A percentile compares a stretch with the other conserved stretches of the same genome.
Evolutionary conservation across 2,329 filamentous ascomycete species (phyloP).

Genomic region (Trichoderma polysporum): DNA sequence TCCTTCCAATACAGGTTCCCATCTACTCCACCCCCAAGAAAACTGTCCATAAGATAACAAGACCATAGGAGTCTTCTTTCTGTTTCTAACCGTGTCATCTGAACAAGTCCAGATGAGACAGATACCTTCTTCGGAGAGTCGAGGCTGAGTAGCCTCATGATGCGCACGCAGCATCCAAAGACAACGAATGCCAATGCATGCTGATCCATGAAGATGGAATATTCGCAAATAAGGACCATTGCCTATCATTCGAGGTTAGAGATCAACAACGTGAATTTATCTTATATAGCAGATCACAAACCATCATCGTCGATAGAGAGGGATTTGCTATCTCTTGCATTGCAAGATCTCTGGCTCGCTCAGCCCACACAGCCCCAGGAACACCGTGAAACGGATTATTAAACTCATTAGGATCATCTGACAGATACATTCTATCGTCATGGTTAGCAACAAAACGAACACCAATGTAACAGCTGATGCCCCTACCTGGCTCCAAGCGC

Average conservation of each 20-base stretch:
- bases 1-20: constrained; percentile 6
- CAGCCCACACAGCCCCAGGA: constrained; percentile 7
- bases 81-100: neutral
- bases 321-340: constrained; percentile 12
- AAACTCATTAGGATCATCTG: neutral
- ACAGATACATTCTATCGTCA: neutral
- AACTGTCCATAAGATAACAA: constrained; percentile 9
- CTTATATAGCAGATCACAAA: neutral
- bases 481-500: constrained; percentile 1
- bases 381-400: neutral
- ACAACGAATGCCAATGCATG: constrained; percentile 8
- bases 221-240: constrained; percentile 16
- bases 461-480: neutral
- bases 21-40: constrained; percentile 13
- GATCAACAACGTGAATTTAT: neutral
- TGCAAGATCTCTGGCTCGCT: neutral
- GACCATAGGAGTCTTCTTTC: constrained; percentile 7
- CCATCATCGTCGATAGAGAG: constrained; percentile 11
- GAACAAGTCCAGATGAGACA: neutral
- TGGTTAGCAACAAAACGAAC: neutral
- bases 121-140: neutral
- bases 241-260: neutral
- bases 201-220: constrained; percentile 5
- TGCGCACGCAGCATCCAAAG: constrained; percentile 4
- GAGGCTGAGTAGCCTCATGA: constrained; percentile 3